These are phyloP conservation scores for Carpinus fangiana DNA, from an alignment of 306 rosid species.

Conservation along the genomic window DNA sequence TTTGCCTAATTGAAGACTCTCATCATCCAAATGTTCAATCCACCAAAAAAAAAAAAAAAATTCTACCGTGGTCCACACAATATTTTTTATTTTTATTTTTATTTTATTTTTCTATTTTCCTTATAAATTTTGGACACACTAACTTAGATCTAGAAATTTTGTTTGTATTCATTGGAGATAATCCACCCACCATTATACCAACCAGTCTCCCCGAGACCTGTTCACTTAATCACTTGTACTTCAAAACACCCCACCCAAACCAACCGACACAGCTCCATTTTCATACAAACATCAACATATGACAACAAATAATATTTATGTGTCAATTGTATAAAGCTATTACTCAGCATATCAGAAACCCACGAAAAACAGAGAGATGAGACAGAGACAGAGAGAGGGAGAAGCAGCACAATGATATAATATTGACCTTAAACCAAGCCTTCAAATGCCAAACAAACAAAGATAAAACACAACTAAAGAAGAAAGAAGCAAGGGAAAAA, in stretches of 20 bases:
- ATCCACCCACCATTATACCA: background rate
- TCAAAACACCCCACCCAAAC: background rate
- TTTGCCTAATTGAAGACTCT: constrained; percentile 9
- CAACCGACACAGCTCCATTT: too few species aligned
- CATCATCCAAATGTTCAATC: background rate
- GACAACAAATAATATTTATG: too few species aligned
- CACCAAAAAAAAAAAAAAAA: background rate
- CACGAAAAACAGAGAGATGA: too few species aligned
- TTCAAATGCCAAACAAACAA: too few species aligned
- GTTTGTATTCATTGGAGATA: background rate
- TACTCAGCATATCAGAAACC: too few species aligned
- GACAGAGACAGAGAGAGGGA: too few species aligned
- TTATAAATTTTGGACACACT: background rate
- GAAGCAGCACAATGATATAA: too few species aligned
- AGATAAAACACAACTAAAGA: too few species aligned
- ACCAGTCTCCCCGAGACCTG: background rate
- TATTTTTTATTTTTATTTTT: background rate
- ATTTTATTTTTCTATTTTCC: background rate
- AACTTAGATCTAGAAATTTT: background rate
- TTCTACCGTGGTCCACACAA: background rate
- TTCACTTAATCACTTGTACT: background rate
- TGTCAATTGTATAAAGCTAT: too few species aligned
- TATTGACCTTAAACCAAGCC: too few species aligned
- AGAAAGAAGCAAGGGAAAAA: too few species aligned
- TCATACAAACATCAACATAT: too few species aligned